Conservation (phyloP, 805 yeast species). For the Candida nemodendra region DNA sequence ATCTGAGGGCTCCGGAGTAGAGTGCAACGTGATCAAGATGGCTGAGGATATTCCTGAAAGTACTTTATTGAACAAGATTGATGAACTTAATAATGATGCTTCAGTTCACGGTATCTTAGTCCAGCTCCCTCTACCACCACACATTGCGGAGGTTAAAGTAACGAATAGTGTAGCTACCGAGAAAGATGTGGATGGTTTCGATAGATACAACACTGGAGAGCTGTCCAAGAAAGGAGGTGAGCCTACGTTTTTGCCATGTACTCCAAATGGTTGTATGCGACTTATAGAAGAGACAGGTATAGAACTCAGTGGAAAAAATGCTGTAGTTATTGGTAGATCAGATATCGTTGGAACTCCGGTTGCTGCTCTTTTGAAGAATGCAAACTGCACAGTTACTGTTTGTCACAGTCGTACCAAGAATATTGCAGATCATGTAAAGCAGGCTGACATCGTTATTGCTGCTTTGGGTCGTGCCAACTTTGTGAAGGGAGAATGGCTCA, state of each 20-base stretch:
- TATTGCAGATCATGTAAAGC: conserved; percentile 44
- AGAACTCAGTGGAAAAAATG: conserved; percentile 59
- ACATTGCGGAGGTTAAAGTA: conserved; percentile 62
- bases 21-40: conserved; percentile 58
- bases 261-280: conserved; percentile 78
- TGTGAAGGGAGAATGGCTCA: conserved; percentile 75
- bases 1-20: conserved; percentile 65
- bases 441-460: conserved; percentile 75
- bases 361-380: conserved; percentile 64
- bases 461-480: conserved; percentile 74
- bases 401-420: conserved; percentile 67
- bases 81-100: conserved; percentile 54
- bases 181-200: conserved; percentile 85
- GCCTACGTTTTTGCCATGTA: conserved; percentile 75
- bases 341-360: conserved; percentile 86
- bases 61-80: conserved; percentile 53
- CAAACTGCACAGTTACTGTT: conserved; percentile 73
- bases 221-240: conserved; percentile 69
- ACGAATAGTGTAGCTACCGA: conserved; percentile 64
- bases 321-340: conserved; percentile 84
- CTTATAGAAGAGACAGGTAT: conserved; percentile 58
- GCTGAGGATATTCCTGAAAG: conserved; percentile 56
- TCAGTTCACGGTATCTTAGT: conserved; percentile 70
- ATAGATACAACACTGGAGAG: conserved; percentile 75
- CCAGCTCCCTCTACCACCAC: conserved; percentile 75